Percentiles rank a stretch among this genome's conserved stretches.
Conservation (phyloP, 345 rosid species). For the Moricandia moricandioides region DNA sequence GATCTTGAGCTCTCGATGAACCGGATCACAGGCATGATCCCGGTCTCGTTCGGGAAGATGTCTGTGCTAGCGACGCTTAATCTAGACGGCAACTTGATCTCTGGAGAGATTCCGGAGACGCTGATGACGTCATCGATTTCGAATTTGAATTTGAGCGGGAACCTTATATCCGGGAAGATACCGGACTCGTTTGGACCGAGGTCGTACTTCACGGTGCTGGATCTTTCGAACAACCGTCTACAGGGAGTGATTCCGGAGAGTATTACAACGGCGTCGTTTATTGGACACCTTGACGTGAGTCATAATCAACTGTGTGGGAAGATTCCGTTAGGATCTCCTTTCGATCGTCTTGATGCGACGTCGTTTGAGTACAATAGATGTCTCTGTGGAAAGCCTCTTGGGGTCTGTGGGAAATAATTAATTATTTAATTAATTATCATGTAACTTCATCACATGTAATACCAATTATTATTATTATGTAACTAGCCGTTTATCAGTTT, state of each 20-base stretch:
- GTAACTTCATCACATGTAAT: no score
- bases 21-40: slow-evolving; percentile 52
- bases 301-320: slow-evolving; percentile 78
- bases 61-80: slow-evolving; percentile 67
- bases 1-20: slow-evolving; percentile 68
- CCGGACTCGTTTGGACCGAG: slow-evolving; percentile 67
- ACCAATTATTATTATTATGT: no score
- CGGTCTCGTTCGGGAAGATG: slow-evolving; percentile 57
- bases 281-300: slow-evolving; percentile 83
- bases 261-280: slow-evolving; percentile 47
- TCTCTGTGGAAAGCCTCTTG: slow-evolving; percentile 77
- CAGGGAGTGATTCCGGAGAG: slow-evolving; percentile 61
- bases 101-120: slow-evolving; percentile 55
- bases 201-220: slow-evolving; percentile 71
- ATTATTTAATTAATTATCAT: neutral
- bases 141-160: slow-evolving; percentile 70
- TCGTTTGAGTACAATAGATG: slow-evolving; percentile 68
- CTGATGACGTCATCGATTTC: slow-evolving; percentile 65
- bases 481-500: slow-evolving; percentile 10
- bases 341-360: slow-evolving; percentile 58
- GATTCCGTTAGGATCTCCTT: slow-evolving; percentile 74
- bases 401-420: slow-evolving; percentile 45
- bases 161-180: slow-evolving; percentile 53
- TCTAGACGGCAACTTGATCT: slow-evolving; percentile 55
- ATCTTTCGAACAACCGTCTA: slow-evolving; percentile 63